These are phyloP conservation scores for Cercospora sp. DNA, from an alignment of 2,329 filamentous ascomycete species.

Conservation along the genomic window DNA sequence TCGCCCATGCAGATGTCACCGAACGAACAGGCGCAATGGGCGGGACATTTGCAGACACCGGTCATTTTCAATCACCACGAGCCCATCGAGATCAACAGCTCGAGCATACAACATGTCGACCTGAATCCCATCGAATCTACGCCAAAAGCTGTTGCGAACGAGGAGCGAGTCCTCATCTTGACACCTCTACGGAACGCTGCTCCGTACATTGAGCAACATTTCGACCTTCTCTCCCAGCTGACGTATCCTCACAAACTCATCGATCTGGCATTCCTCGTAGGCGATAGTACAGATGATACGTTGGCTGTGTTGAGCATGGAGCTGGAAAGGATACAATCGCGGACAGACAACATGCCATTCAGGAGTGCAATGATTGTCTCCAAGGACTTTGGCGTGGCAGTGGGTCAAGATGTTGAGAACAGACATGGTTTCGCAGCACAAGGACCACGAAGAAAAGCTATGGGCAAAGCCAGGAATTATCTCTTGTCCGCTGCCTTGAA, in stretches of 20 bases:
- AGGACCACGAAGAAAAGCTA: conserved; percentile 82
- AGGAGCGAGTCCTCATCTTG: conserved; percentile 85
- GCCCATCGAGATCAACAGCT: conserved; percentile 78
- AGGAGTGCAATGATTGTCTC: conserved; percentile 79
- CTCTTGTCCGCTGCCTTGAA: conserved; percentile 80
- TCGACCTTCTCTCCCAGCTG: conserved; percentile 84
- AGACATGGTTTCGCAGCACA: conserved; percentile 86
- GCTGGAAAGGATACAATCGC: conserved; percentile 81
- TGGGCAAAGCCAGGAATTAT: conserved; percentile 91
- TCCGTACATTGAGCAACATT: conserved; percentile 79
- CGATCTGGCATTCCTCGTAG: conserved; percentile 90
- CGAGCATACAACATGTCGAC: conserved; percentile 75
- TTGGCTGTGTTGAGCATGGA: conserved; percentile 82
- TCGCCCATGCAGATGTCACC: conserved; percentile 93
- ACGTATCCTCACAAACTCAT: conserved; percentile 95
- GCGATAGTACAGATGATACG: conserved; percentile 89
- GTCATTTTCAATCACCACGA: conserved; percentile 96
- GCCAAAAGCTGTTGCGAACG: conserved; percentile 71
- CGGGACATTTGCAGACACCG: conserved; percentile 82
- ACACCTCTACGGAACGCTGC: conserved; percentile 91
- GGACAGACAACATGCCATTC: conserved; percentile 76
- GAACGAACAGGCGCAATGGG: conserved; percentile 90
- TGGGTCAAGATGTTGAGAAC: conserved; percentile 78
- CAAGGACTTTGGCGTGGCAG: conserved; percentile 79
- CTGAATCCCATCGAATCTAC: conserved; percentile 85